Evolutionary conservation across 495 filamentous ascomycete genomes (phyloP), one percentile per base, ranked within the genome.

Genomic region (Chaetomium cochliodes): DNA sequence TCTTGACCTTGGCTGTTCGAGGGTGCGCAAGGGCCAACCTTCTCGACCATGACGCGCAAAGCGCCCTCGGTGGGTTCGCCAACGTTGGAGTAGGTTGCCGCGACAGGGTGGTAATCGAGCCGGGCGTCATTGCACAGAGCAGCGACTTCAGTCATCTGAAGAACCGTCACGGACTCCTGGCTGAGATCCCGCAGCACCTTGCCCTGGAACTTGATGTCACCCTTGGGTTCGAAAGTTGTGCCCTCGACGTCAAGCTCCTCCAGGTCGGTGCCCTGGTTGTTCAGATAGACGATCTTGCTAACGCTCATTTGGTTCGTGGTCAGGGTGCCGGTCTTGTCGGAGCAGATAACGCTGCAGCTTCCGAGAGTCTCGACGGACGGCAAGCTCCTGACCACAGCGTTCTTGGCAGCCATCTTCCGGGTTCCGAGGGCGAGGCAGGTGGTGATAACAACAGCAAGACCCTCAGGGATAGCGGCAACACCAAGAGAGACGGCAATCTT

Each of bases 221-320:
- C 94, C 67, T 87, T 85, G 16, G 94, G 94, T 13, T 92, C 86
- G 72, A 97, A 99, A 47, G 91, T 97, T 3, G 91, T 97, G 25
- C 96, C 96, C 76, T 97, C 89, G 42, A 99, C 87, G 65, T 92
- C 87, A 41, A 98, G 82, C 67, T 98, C 92, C 69, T 96, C 92
- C 18, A 99, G 77, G 49, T 85, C 88, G 55, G 80, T 83, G 44
- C 92, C 92, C 58, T 84, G 79, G 64, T 87, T 82, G 68, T 82
- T 87, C 70, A 99, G 79, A 73, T 90, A 91, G 33, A 97, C 90
- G 47, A 97, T 82, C 78, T 93, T 96, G 74, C 87, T 93, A 59
- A 97, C 96, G 72, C 94, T 97, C 96, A 99, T 99, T 78, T 99
- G 92, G 79, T 98, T 99, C 42, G 96, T 99, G 28, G 96, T 99